A percentile compares a stretch with the other conserved stretches of the same genome.
Evolutionary conservation across 2,329 filamentous ascomycete genomes (phyloP).

Genomic region (Aspergillus latus): DNA sequence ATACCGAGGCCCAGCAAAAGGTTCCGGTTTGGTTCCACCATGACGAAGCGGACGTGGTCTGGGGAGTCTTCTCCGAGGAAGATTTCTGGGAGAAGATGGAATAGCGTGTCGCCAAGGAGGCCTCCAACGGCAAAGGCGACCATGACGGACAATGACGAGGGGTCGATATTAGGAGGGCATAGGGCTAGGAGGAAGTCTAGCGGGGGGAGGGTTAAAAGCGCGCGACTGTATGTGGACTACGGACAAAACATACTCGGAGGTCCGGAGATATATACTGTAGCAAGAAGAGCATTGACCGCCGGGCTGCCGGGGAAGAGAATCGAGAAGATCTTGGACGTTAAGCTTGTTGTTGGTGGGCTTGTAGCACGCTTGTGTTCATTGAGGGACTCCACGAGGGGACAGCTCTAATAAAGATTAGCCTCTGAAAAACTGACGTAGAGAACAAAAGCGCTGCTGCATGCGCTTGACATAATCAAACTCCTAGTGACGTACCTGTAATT

Average conservation of each 20-base stretch:
- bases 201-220: neutral
- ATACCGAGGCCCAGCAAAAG: conserved; percentile 86
- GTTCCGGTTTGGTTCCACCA: conserved; percentile 94
- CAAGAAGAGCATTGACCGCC: conserved; percentile 89
- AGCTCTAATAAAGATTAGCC: conserved; percentile 58
- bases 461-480: neutral
- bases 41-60: conserved; percentile 75
- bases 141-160: conserved; percentile 88
- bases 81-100: conserved; percentile 95
- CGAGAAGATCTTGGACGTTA: conserved; percentile 73
- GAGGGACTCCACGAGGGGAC: conserved; percentile 75
- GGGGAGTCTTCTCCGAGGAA: conserved; percentile 86
- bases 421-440: too few species aligned
- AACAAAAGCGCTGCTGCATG: neutral
- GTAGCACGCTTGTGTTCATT: conserved; percentile 70
- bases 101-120: conserved; percentile 87
- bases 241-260: conserved; percentile 65
- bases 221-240: neutral
- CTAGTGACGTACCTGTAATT: conserved; percentile 62
- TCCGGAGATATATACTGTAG: conserved; percentile 94
- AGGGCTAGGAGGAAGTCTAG: conserved; percentile 81
- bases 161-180: conserved; percentile 93
- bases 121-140: conserved; percentile 97
- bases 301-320: conserved; percentile 83
- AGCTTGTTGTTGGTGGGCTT: conserved; percentile 61